phyloP scores from a whole-genome alignment of 208 protist species.

The Trypanosoma theileri region DNA sequence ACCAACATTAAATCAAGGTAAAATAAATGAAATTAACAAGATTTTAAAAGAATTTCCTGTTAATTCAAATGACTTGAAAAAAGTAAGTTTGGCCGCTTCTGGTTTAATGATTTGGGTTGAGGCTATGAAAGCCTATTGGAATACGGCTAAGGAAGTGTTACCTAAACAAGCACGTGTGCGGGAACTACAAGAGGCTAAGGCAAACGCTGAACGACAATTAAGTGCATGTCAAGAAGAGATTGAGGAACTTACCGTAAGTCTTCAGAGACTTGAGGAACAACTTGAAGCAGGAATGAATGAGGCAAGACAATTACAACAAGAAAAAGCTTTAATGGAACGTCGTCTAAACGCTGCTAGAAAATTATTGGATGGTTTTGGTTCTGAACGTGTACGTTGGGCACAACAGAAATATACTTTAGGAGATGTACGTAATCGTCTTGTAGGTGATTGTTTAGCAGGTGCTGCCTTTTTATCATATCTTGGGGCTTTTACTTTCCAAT shows the following conservation, averaged over 20 bases:
- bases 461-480: constrained; percentile 97
- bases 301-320: constrained; percentile 88
- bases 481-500: constrained; percentile 97
- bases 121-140: constrained; percentile 98
- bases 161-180: constrained; percentile 95
- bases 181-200: constrained; percentile 91
- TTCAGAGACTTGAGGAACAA: constrained; percentile 88
- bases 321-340: constrained; percentile 94
- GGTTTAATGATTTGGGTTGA: constrained; percentile 97
- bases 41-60: constrained; percentile 93
- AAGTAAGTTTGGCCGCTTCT: constrained; percentile 90
- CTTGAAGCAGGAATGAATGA: constrained; percentile 92
- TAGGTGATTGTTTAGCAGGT: constrained; percentile 98
- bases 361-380: constrained; percentile 97
- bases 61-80: constrained; percentile 89
- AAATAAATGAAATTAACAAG: constrained; percentile 95
- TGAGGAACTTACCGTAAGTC: constrained; percentile 88
- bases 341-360: constrained; percentile 94
- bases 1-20: constrained; percentile 88
- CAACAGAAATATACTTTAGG: constrained; percentile 92
- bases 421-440: constrained; percentile 80
- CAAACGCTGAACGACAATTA: constrained; percentile 89
- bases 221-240: constrained; percentile 88
- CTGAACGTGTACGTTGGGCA: constrained; percentile 96
- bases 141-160: constrained; percentile 96